Evolutionary conservation across 768 basidiomycete species (phyloP).

Genomic region (Hydnomerulius pinastri): DNA sequence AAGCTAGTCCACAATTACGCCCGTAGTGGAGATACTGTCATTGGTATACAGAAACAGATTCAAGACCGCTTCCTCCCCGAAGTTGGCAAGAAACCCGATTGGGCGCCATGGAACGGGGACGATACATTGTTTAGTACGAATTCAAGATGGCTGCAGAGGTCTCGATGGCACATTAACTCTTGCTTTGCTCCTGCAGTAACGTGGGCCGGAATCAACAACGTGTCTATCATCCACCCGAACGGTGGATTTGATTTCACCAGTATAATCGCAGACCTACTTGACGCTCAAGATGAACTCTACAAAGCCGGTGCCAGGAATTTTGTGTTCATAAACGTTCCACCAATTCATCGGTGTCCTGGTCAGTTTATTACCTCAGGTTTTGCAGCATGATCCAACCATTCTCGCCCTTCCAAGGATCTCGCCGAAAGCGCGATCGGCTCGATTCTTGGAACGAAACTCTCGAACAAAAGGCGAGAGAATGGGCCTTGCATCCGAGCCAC

Average conservation of each 20-base stretch:
- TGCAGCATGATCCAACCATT: too few relatives aligned
- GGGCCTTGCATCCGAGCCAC: conserved; percentile 41
- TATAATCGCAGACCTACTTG: conserved; percentile 35
- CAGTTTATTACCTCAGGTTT: too few relatives aligned
- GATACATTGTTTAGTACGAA: conserved; percentile 50
- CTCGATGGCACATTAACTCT: not conserved
- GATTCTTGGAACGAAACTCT: conserved; percentile 50
- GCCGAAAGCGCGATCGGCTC: not conserved
- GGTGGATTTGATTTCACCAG: not conserved
- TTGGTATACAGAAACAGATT: conserved; percentile 45
- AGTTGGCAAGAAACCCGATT: conserved; percentile 36
- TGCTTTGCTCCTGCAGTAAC: conserved; percentile 41
- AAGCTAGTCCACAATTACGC: conserved; percentile 63
- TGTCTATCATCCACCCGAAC: conserved; percentile 30
- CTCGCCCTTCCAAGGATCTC: too few relatives aligned
- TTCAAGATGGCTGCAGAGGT: not conserved
- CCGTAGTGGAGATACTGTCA: conserved; percentile 49
- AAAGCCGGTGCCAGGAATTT: conserved; percentile 53
- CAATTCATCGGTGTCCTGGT: conserved; percentile 39
- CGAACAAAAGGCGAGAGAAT: conserved; percentile 30
- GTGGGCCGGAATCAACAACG: conserved; percentile 71
- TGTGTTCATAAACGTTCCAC: conserved; percentile 60
- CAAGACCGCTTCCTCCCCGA: conserved; percentile 38
- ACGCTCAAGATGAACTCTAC: conserved; percentile 50
- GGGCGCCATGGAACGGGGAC: conserved; percentile 43